Evolutionary conservation across 192 early-diverging fungal species (phyloP).

Genomic region (Physocladia obscura): DNA sequence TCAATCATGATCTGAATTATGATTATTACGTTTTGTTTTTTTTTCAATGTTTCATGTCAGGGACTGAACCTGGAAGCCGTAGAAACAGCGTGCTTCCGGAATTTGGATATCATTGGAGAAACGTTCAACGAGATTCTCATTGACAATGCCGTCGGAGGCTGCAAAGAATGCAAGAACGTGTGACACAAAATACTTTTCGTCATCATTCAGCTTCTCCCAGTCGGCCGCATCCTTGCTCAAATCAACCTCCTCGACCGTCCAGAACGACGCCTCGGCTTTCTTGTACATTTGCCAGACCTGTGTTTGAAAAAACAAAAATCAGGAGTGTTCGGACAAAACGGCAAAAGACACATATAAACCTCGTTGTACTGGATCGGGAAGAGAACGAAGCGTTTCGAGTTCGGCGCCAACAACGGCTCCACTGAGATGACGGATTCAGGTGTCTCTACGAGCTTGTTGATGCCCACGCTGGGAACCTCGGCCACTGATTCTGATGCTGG

Average conservation of each 20-base stretch:
- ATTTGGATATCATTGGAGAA: slow-evolving; percentile 92
- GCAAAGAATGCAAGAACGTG: slow-evolving; percentile 95
- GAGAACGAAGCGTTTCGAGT: slow-evolving; percentile 82
- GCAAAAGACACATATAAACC: slow-evolving; percentile 30
- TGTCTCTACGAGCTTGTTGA: not conserved
- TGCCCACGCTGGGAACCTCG: too few species aligned
- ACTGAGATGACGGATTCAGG: not conserved
- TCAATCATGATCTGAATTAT: slow-evolving; percentile 82
- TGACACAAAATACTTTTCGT: slow-evolving; percentile 90
- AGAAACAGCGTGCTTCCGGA: slow-evolving; percentile 90
- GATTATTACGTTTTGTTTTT: not conserved
- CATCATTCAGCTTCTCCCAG: slow-evolving; percentile 83
- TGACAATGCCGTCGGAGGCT: slow-evolving; percentile 92
- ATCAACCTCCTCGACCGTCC: slow-evolving; percentile 96
- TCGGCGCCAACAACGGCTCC: slow-evolving; percentile 61
- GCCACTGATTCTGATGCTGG: too few species aligned
- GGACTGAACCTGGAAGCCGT: slow-evolving; percentile 84
- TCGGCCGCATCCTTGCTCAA: slow-evolving; percentile 86
- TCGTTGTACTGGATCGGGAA: slow-evolving; percentile 94
- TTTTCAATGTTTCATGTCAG: too few species aligned
- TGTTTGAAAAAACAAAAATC: not conserved
- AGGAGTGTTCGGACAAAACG: not conserved
- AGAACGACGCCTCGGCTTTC: slow-evolving; percentile 95
- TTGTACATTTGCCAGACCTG: slow-evolving; percentile 97
- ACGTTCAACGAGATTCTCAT: slow-evolving; percentile 89